Evolutionary conservation across 2,329 filamentous ascomycete species (phyloP).

Genomic region (Xylariaceae sp.): DNA sequence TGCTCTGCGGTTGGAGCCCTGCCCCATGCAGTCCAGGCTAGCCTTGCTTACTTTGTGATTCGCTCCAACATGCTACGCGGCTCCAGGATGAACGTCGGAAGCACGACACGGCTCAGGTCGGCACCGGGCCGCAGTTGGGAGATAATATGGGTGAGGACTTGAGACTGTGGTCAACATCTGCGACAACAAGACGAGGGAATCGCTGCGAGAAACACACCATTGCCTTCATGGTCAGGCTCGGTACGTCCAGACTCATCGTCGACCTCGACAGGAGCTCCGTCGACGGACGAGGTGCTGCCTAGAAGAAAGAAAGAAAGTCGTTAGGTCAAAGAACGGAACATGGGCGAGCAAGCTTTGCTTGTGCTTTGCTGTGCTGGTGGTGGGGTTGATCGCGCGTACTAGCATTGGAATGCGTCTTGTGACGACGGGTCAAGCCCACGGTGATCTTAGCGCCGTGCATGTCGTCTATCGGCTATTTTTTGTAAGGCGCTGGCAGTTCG

Average conservation of each 20-base stretch:
- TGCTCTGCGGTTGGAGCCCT: neutral
- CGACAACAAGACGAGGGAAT: neutral
- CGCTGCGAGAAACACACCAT: slow-evolving; percentile 56
- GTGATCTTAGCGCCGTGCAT: slow-evolving; percentile 30
- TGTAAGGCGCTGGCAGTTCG: neutral
- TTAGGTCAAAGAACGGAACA: slow-evolving; percentile 4
- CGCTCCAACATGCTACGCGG: slow-evolving; percentile 96
- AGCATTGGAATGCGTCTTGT: slow-evolving; percentile 28
- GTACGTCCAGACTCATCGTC: slow-evolving; percentile 76
- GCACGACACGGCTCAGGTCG: slow-evolving; percentile 86
- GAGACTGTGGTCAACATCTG: slow-evolving; percentile 16
- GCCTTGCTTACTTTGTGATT: slow-evolving; percentile 79
- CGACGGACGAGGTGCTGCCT: slow-evolving; percentile 43
- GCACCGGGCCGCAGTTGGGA: slow-evolving; percentile 93
- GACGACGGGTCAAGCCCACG: slow-evolving; percentile 26
- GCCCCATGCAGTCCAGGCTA: neutral
- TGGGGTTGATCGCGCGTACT: slow-evolving; percentile 22
- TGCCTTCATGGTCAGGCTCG: slow-evolving; percentile 92
- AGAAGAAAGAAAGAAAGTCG: neutral
- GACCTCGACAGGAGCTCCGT: slow-evolving; percentile 45
- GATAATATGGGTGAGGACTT: slow-evolving; percentile 95
- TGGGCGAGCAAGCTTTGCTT: neutral
- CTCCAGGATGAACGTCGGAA: slow-evolving; percentile 97
- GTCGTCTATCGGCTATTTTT: neutral
- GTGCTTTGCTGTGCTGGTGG: neutral